Evolutionary conservation across 2,329 filamentous ascomycete genomes (phyloP), one percentile per base, ranked within the genome.

Genomic region (Trichoderma koningii): DNA sequence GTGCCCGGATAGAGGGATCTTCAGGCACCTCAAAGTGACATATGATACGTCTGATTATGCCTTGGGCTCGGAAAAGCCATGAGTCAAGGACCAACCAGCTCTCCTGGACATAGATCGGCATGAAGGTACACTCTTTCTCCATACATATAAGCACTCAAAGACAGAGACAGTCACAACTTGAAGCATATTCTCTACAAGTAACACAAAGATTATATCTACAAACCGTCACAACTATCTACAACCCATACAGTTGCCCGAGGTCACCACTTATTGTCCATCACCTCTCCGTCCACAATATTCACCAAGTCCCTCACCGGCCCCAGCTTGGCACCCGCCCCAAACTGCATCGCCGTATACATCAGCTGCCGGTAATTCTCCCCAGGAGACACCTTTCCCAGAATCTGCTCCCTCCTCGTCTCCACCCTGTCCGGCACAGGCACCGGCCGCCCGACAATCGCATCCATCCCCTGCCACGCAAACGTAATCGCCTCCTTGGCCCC

Each of bases 391-490:
- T 86, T 86, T 2, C 85, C 85, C 4, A 86, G 76, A 1, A 87
- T 79, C 69, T 81, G 83, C 51, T 79, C 75, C 65, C 75, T 72
- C 30, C 80, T 75, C 23, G 82, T 83, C 74, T 86, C 83, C 3
- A 85, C 83, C 10, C 80, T 74, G 50, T 71, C 70, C 2, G 84
- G 84, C 7, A 87, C 82, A 1, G 80, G 82, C 53, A 86, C 83
- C 21, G 78, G 80, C 14, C 85, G 77, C 6, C 83, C 83, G 0
- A 85, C 79, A 15, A 87, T 71, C 2, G 84, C 82, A 70, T 87
- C 84, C 80, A 88, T 83, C 3, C 80, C 85, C 73, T 86, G 83
- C 80, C 83, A 85, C 3, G 82, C 81, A 68, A 83, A 82, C 0
- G 78, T 66, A 28, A 70, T 67, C 55, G 83, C 83, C 70, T 87